Evolutionary conservation across 768 basidiomycete species (phyloP).

Genomic region (Russula emetica): DNA sequence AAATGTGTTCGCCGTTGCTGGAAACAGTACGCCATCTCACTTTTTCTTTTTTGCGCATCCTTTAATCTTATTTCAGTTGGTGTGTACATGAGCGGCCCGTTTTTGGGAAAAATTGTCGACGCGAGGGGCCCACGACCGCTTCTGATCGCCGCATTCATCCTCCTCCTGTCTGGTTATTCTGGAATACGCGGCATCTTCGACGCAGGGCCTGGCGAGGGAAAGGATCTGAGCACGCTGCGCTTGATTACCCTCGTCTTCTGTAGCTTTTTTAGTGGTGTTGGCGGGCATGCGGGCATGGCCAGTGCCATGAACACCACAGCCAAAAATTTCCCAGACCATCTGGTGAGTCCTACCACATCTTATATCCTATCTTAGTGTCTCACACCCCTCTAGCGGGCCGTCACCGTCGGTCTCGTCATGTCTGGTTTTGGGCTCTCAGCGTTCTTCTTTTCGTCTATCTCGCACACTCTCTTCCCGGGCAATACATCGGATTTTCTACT

Average conservation of each 20-base stretch:
- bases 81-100: slow-evolving; percentile 68
- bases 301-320: slow-evolving; percentile 79
- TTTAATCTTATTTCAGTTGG: slow-evolving; percentile 48
- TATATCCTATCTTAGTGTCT: neutral
- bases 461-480: slow-evolving; percentile 67
- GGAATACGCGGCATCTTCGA: slow-evolving; percentile 70
- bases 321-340: slow-evolving; percentile 69
- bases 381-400: slow-evolving; percentile 52
- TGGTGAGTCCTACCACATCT: slow-evolving; percentile 42
- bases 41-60: neutral
- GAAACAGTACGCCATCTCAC: slow-evolving; percentile 51
- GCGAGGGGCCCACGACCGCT: slow-evolving; percentile 63
- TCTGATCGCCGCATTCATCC: slow-evolving; percentile 53
- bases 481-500: slow-evolving; percentile 75
- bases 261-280: slow-evolving; percentile 70
- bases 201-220: slow-evolving; percentile 37
- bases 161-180: slow-evolving; percentile 66
- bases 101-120: slow-evolving; percentile 80
- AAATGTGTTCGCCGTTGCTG: slow-evolving; percentile 76
- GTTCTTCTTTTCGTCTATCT: slow-evolving; percentile 79
- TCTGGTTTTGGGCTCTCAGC: slow-evolving; percentile 61
- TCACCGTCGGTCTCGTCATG: slow-evolving; percentile 41
- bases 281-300: slow-evolving; percentile 66
- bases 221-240: slow-evolving; percentile 38
- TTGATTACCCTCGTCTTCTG: slow-evolving; percentile 55